A percentile compares a stretch with the other conserved stretches of the same genome.
Conservation (phyloP, 306 rosid genomes). For the Datisca glomerata region DNA sequence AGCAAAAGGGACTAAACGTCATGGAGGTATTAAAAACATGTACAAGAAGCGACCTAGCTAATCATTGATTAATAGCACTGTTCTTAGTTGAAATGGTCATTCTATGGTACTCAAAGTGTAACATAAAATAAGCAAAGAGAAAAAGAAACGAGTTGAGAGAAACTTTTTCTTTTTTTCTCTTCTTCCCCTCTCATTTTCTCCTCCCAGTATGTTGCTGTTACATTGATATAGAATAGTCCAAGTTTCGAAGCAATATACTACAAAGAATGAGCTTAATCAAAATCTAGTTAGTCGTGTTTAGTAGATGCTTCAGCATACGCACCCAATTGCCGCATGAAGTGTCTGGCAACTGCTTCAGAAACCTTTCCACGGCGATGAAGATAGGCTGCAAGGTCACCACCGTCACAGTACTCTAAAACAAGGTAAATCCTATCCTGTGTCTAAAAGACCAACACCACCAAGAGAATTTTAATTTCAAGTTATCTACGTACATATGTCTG, state of each 20-base stretch:
- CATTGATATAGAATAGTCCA: no score
- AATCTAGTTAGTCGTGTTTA: no score
- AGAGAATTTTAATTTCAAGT: not conserved
- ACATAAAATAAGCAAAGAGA: not conserved
- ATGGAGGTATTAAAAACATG: not conserved
- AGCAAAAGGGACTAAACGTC: not conserved
- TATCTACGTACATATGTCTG: not conserved
- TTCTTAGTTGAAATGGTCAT: no score
- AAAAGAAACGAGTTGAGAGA: constrained; percentile 3
- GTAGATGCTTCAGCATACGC: no score
- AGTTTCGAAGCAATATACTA: no score
- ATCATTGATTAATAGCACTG: no score
- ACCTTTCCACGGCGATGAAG: constrained; percentile 52
- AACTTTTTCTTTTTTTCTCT: no score
- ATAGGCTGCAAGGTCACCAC: constrained; percentile 77
- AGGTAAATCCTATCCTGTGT: constrained; percentile 73
- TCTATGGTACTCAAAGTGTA: no score
- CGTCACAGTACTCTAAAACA: constrained; percentile 89
- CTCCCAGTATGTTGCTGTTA: no score
- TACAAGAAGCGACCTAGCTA: constrained; percentile 1
- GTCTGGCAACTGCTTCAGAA: constrained; percentile 62
- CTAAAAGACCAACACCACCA: constrained; percentile 28
- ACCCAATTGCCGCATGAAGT: constrained; percentile 95
- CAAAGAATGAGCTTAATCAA: no score
- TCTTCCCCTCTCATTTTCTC: no score